A percentile compares a stretch with the other conserved stretches of the same genome.
phyloP scores from a whole-genome alignment of 768 basidiomycete genomes.

The Cubamyces sp. region DNA sequence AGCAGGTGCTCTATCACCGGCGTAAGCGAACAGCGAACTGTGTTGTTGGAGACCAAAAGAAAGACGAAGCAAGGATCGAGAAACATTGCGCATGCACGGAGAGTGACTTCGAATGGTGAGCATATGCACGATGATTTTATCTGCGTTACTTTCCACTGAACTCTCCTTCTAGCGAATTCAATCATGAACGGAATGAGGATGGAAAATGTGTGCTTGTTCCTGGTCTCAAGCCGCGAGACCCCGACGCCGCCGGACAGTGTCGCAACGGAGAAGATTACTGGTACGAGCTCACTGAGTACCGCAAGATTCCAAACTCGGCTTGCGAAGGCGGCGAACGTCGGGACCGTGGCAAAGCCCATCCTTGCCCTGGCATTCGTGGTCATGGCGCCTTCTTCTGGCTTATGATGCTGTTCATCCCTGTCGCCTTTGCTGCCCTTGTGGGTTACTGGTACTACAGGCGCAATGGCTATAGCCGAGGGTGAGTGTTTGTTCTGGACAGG shows the following conservation, averaged over 20 bases:
- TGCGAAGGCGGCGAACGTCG: conserved; percentile 83
- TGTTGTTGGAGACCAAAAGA: conserved; percentile 74
- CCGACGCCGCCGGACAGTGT: conserved; percentile 61
- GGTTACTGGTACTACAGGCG: conserved; percentile 83
- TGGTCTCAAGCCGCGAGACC: conserved; percentile 63
- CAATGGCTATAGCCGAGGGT: conserved; percentile 78
- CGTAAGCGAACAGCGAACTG: conserved; percentile 81
- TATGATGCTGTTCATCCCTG: conserved; percentile 74
- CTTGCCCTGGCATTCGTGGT: conserved; percentile 80
- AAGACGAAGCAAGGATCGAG: conserved; percentile 54
- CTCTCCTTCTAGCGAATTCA: conserved; percentile 77
- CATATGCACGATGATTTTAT: background rate
- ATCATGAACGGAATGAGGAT: conserved; percentile 68
- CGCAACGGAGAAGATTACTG: conserved; percentile 71
- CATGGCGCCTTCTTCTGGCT: conserved; percentile 86
- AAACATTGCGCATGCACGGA: conserved; percentile 72
- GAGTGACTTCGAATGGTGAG: conserved; percentile 94
- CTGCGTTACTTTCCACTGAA: background rate
- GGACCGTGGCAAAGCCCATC: conserved; percentile 74
- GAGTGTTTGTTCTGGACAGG: conserved; percentile 35
- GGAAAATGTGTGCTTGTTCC: conserved; percentile 80
- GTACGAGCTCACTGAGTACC: conserved; percentile 93
- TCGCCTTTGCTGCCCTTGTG: conserved; percentile 72
- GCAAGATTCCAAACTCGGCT: conserved; percentile 86
- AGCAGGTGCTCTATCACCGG: conserved; percentile 92